Base-by-base conservation (phyloP, 176 grass and related monocot species). In the Saccharum officinarum region DNA sequence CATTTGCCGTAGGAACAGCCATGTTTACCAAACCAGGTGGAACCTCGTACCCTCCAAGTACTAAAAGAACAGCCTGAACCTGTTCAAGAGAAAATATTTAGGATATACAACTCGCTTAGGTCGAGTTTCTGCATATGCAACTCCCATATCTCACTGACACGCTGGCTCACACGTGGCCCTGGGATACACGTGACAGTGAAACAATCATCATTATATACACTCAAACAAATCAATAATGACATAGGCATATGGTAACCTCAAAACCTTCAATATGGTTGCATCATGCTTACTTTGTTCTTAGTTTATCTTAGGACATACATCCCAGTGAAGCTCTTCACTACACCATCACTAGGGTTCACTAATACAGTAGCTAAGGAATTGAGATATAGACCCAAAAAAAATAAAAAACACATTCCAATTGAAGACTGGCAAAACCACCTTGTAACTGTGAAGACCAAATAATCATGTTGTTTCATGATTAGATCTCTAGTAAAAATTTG, bases 31-130 rank as follows among this genome's bases (percentile, higher is more conserved):
- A 76, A 63, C 88, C 85, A 81, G 80, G 67, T 15, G 93, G 93
- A 67, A 90, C 71, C 72, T 95, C 93, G 68, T 83, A 88, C 45
- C 90, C 93, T 74, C 93, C 93, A 82, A 95, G 80, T 76, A 95
- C 75, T 64, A 95, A 86, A 25, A 95, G 67, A 87, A 88, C 85
- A 80, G 93, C 87, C 78, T 95, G 90, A 68, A 92, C 93, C 90
- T 95, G 88, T 33, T 92, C 64, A 67, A 85, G 52, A 70, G 46
- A 22, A 39, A 77, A 38, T 16, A 15, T 67, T 81, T 25, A 81
- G 44, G 44, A 34, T 22, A 67, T 20, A 18, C 10, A 14, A 8
- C 5, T 11, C 22, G 18, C 44, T 33, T 67, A 42, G 39, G 41
- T 31, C 50, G 14, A 75, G 7, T 33, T 50, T 75, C 44, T 75